Percentiles rank a stretch among this genome's conserved stretches.
phyloP scores from a whole-genome alignment of 2,329 filamentous ascomycete species.

The Tolypocladium endophyticum region DNA sequence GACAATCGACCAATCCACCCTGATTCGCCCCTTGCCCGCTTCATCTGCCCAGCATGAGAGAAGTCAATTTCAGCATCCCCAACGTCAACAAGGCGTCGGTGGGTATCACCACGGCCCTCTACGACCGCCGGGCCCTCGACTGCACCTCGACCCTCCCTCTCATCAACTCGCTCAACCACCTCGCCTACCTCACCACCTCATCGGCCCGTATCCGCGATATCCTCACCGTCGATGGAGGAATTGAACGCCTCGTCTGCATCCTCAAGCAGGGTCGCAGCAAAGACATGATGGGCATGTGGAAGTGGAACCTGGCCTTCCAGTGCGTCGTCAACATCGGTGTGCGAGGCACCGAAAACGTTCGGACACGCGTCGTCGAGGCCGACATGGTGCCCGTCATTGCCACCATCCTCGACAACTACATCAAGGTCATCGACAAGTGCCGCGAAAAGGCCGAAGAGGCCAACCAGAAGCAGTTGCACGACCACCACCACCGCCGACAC shows the following conservation, averaged over 20 bases:
- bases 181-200: conserved; percentile 95
- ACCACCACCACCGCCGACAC: conserved; percentile 38
- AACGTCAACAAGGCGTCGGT: conserved; percentile 99
- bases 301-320: conserved; percentile 98
- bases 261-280: conserved; percentile 94
- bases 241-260: conserved; percentile 93
- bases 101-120: conserved; percentile 95
- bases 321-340: conserved; percentile 99
- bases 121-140: conserved; percentile 93
- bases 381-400: conserved; percentile 99
- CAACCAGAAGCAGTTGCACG: conserved; percentile 57
- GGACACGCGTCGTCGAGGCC: conserved; percentile 91
- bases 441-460: conserved; percentile 77
- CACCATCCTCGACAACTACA: conserved; percentile 96
- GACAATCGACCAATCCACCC: neutral
- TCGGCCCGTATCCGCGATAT: conserved; percentile 97
- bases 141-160: conserved; percentile 95
- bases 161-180: conserved; percentile 98
- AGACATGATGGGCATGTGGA: conserved; percentile 99
- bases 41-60: conserved; percentile 67
- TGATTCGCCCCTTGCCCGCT: neutral
- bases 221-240: conserved; percentile 94
- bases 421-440: conserved; percentile 88
- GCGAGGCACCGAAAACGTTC: conserved; percentile 83
- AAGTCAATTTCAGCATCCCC: conserved; percentile 98